Conservation (phyloP, 495 filamentous ascomycete species). For the Patellaria atrata region DNA sequence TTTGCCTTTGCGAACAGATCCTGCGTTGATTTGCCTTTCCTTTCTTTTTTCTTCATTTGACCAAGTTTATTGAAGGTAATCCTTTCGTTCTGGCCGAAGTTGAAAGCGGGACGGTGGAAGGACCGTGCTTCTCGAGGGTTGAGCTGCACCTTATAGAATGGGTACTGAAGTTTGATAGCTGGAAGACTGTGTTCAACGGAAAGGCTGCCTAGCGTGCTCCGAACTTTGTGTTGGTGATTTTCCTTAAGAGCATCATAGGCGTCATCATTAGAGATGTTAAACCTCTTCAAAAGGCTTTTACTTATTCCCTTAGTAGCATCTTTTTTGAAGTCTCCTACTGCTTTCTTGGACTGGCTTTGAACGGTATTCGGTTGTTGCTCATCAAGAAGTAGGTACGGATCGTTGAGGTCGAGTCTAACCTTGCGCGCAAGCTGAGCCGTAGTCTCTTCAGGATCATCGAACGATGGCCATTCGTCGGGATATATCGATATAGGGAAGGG, state of each 20-base stretch:
- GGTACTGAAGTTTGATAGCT: constrained; percentile 78
- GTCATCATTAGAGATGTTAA: constrained; percentile 92
- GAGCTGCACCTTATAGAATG: constrained; percentile 80
- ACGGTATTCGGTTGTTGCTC: constrained; percentile 31
- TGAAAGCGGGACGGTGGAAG: constrained; percentile 70
- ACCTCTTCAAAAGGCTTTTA: constrained; percentile 54
- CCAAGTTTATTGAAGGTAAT: constrained; percentile 40
- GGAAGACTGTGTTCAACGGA: constrained; percentile 84
- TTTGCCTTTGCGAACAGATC: constrained; percentile 59
- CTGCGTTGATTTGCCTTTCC: constrained; percentile 58
- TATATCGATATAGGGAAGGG: too few species aligned
- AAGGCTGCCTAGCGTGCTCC: constrained; percentile 73
- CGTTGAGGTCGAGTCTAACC: constrained; percentile 76
- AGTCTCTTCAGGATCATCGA: constrained; percentile 46
- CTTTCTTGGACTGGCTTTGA: constrained; percentile 22
- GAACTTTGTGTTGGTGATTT: constrained; percentile 89
- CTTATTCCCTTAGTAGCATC: constrained; percentile 40
- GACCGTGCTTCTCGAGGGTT: constrained; percentile 66
- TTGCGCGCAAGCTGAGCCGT: constrained; percentile 57
- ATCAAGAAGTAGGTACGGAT: constrained; percentile 74
- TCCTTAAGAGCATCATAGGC: constrained; percentile 92
- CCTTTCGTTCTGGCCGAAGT: constrained; percentile 37
- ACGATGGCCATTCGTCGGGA: constrained; percentile 35
- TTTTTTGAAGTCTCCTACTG: constrained; percentile 33
- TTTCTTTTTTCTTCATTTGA: constrained; percentile 64